These are phyloP conservation scores for Cryphonectria naterciae DNA, from an alignment of 2,329 filamentous ascomycete genomes.

Conservation along the genomic window DNA sequence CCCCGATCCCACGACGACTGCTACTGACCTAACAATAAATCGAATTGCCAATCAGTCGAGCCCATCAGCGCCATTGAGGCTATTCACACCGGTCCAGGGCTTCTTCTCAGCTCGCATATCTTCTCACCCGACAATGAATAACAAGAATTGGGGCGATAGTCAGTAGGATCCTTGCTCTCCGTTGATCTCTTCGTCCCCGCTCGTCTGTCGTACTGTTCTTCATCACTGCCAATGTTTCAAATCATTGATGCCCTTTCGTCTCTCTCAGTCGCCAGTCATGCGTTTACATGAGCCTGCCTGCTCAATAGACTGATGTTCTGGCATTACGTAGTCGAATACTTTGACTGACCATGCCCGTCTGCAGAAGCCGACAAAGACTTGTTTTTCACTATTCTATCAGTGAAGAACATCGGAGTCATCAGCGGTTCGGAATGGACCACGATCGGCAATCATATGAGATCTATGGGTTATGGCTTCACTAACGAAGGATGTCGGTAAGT, in stretches of 20 bases:
- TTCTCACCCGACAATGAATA: slow-evolving; percentile 25
- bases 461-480: slow-evolving; percentile 64
- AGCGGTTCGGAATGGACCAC: slow-evolving; percentile 65
- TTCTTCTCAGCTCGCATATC: slow-evolving; percentile 1
- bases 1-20: slow-evolving; percentile 14
- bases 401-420: slow-evolving; percentile 67
- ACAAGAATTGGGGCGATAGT: slow-evolving; percentile 31
- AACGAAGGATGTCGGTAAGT: slow-evolving; percentile 67
- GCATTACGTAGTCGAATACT: background rate
- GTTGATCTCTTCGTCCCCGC: background rate
- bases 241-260: background rate
- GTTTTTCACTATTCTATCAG: slow-evolving; percentile 65
- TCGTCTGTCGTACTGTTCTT: background rate
- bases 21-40: slow-evolving; percentile 29
- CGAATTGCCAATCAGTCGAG: slow-evolving; percentile 19
- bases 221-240: slow-evolving; percentile 28
- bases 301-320: slow-evolving; percentile 39
- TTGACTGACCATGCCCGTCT: slow-evolving; percentile 16
- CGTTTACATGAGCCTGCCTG: background rate
- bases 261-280: background rate
- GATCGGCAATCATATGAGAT: slow-evolving; percentile 64
- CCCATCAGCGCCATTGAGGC: slow-evolving; percentile 26
- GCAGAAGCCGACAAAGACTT: slow-evolving; percentile 61
- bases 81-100: slow-evolving; percentile 22
- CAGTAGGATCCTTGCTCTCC: slow-evolving; percentile 15